These are phyloP conservation scores for Canariomyces notabilis DNA, from an alignment of 2,329 filamentous ascomycete genomes.

Conservation along the genomic window DNA sequence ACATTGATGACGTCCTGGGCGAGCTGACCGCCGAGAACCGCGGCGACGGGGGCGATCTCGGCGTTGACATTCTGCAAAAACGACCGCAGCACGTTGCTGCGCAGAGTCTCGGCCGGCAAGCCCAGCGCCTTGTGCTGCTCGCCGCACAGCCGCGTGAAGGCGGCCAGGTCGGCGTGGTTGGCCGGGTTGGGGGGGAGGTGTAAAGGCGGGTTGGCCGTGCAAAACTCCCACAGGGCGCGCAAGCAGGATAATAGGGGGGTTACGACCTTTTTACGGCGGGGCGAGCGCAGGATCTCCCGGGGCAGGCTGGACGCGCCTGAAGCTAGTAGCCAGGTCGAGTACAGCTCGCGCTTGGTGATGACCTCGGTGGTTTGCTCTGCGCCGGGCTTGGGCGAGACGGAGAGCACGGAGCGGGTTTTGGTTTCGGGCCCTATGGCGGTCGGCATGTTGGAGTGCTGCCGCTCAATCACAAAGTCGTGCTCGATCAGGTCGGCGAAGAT, in stretches of 20 bases:
- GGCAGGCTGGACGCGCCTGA: conserved; percentile 69
- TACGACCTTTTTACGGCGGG: conserved; percentile 68
- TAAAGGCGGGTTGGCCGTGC: conserved; percentile 45
- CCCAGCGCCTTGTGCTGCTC: conserved; percentile 72
- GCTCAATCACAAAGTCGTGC: conserved; percentile 85
- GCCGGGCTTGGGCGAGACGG: conserved; percentile 60
- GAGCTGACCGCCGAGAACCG: conserved; percentile 82
- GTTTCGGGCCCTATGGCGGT: conserved; percentile 62
- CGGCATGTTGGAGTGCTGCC: conserved; percentile 71
- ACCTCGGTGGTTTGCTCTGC: conserved; percentile 71
- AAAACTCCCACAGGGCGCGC: conserved; percentile 85
- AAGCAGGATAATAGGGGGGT: conserved; percentile 80
- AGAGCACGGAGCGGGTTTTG: conserved; percentile 68
- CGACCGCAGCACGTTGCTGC: conserved; percentile 67
- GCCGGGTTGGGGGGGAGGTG: conserved; percentile 51
- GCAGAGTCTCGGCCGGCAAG: conserved; percentile 62
- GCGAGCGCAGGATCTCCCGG: conserved; percentile 62
- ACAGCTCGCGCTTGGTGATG: conserved; percentile 86
- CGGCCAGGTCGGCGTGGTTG: conserved; percentile 59
- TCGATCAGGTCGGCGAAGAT: conserved; percentile 89
- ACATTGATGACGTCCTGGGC: conserved; percentile 98
- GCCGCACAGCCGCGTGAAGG: conserved; percentile 73
- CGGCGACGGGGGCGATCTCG: conserved; percentile 81
- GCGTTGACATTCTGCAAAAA: conserved; percentile 83
- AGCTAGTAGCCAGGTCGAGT: conserved; percentile 82